Evolutionary conservation across 2,329 filamentous ascomycete genomes (phyloP), one percentile per base, ranked within the genome.

Genomic region (Cytospora chrysosperma): DNA sequence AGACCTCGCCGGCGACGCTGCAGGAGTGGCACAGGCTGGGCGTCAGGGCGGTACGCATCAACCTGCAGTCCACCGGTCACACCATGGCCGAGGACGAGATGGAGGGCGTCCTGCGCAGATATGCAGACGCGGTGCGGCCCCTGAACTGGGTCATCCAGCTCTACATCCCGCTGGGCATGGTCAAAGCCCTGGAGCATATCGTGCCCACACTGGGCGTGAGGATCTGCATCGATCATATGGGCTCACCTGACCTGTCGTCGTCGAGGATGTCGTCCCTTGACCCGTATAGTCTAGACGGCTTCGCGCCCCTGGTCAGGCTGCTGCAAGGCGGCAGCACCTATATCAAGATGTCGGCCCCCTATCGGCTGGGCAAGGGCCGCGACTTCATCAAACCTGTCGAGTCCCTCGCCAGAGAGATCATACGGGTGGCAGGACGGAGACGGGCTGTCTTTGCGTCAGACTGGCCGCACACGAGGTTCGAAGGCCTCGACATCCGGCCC

Each of bases 401-500:
- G 17, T 50, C 50, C 9, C 63, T 65, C 4, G 70, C 69, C 2
- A 68, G 67, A 1, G 67, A 70, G 54, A 30, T 65, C 2, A 28
- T 65, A 47, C 61, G 64, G 4, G 64, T 63, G 0, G 61, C 64
- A 19, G 58, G 58, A 13, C 64, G n/a, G 6, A 50, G 28, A 0
- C 64, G 62, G 47, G 67, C 69, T 19, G 69, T 72, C 3, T 68
- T 66, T 50, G 67, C 67, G 3, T 67, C 66, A n/a, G 68, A 70
- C 64, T 69, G 70, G 70, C 69, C 70, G 26, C 70, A 72, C 65
- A 88, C 86, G 3, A 76, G 85, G 15, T 88, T 83, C 64, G 82
- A 86, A 26, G 81, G 80, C 2, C 67, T 86, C 2, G 81, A 88
- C 68, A 82, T 87, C 26, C 75, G 71, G 54, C 81, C 81, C 0